Base-by-base conservation (phyloP, 306 rosid species). In the Alnus glutinosa region DNA sequence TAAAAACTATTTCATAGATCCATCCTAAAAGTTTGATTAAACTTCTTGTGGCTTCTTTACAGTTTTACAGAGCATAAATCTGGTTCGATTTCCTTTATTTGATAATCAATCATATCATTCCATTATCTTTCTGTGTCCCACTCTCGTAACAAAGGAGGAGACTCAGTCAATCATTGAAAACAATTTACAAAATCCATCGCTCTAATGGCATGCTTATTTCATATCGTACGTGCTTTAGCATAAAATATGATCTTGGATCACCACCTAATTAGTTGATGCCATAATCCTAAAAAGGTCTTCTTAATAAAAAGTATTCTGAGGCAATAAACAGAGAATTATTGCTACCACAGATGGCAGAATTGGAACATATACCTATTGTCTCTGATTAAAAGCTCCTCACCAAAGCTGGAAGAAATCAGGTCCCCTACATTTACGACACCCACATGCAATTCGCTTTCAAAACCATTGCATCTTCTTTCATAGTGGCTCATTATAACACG, bases 391-490 rank as follows among this genome's bases (percentile, higher is more conserved):
- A 36, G 46, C 12, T 34, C 72, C 6, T 13, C 48, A 42, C 15
- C 12, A 15, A 67, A 7, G 15, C 72, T 67, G 66, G 14, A 23
- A 37, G 28, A 42, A 67, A 39, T 18, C 16, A 77, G 89, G 88
- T 83, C 93, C 89, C 87, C 83, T 67, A 72, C 85, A 89, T 85
- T 90, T 78, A 85, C 86, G 78, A 64, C 95, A 75, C 71, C 89
- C 95, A 91, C 91, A 82, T 91, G 93, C 86, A 84, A 71, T 77
- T 89, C 87, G 37, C 83, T 80, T 67, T 82, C 96, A 66, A 14
- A 79, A 70, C 18, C 78, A 77, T 39, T 55, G 15, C 51, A 70
- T 73, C 69, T 70, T 76, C 13, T 28, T 9, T 64, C 11, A 68
- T 34, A 14, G 5, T 7, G 19, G 48, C 51, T 47, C 50, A 51